phyloP scores from a whole-genome alignment of 2,329 filamentous ascomycete genomes.

The Endoconidiophora laricicola region DNA sequence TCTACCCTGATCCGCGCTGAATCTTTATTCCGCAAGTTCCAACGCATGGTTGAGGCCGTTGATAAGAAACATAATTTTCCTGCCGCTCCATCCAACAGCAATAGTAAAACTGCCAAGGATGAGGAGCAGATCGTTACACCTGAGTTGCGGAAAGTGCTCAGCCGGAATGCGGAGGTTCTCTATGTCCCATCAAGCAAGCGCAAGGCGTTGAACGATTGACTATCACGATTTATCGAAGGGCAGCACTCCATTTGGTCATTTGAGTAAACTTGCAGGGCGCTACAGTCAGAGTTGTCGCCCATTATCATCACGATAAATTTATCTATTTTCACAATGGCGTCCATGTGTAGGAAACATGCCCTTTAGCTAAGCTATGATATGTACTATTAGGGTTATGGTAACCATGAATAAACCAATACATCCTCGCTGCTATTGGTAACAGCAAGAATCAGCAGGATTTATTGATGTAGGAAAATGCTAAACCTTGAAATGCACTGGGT shows the following conservation, averaged over 20 bases:
- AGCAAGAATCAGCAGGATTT: too few relatives aligned
- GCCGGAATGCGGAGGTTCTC: conserved; percentile 27
- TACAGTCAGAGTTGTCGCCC: neutral
- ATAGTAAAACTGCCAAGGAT: conserved; percentile 14
- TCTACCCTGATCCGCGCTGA: conserved; percentile 79
- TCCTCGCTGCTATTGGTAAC: too few relatives aligned
- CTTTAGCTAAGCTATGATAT: too few relatives aligned
- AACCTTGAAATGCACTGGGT: too few relatives aligned
- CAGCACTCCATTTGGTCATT: conserved; percentile 10
- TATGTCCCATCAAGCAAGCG: conserved; percentile 19
- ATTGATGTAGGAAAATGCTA: too few relatives aligned
- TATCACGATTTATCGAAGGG: conserved; percentile 4
- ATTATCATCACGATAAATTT: neutral
- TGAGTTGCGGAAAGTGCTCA: conserved; percentile 37
- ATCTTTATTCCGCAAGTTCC: conserved; percentile 71
- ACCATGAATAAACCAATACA: too few relatives aligned
- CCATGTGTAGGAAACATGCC: too few relatives aligned
- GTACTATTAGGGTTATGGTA: too few relatives aligned
- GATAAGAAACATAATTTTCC: conserved; percentile 87
- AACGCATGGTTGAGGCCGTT: conserved; percentile 73
- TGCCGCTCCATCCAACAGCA: conserved; percentile 9
- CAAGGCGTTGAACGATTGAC: conserved; percentile 6
- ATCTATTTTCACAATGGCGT: neutral
- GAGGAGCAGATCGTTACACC: conserved; percentile 36
- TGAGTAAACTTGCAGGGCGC: neutral